These are phyloP conservation scores for Colletotrichum cuscutae DNA, from an alignment of 2,329 filamentous ascomycete genomes.

Conservation along the genomic window DNA sequence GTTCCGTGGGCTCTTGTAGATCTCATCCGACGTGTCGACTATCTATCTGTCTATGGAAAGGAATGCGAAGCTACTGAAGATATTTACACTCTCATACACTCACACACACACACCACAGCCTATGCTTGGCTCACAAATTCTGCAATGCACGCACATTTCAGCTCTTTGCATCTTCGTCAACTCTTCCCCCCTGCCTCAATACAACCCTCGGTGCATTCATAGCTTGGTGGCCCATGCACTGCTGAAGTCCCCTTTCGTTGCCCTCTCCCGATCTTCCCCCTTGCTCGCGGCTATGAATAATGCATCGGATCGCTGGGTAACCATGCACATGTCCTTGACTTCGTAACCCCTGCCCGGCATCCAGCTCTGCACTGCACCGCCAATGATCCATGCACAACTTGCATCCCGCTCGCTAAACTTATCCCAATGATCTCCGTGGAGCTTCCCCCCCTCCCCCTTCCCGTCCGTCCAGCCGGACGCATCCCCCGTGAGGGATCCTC, in stretches of 20 bases:
- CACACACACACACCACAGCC: not conserved
- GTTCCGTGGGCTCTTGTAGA: not conserved
- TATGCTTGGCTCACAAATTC: not conserved
- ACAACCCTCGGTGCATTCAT: not conserved
- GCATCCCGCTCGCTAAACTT: slow-evolving; percentile 17
- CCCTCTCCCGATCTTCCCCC: not conserved
- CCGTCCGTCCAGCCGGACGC: slow-evolving; percentile 21
- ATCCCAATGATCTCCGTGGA: slow-evolving; percentile 1
- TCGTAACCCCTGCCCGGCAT: not conserved
- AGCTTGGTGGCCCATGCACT: not conserved
- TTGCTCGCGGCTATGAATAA: not conserved
- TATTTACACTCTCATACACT: not conserved
- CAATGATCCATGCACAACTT: slow-evolving; percentile 24
- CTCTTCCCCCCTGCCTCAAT: not conserved
- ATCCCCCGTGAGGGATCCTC: slow-evolving; percentile 15
- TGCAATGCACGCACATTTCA: not conserved
- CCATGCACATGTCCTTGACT: not conserved
- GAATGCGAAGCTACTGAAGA: not conserved
- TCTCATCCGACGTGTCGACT: not conserved
- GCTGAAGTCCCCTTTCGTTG: not conserved
- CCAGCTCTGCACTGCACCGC: slow-evolving; percentile 10
- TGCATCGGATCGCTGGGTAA: not conserved
- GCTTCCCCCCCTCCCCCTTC: not conserved
- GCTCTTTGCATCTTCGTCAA: not conserved
- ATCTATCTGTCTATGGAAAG: not conserved